Evolutionary conservation across 768 basidiomycete genomes (phyloP).

Genomic region (Leccinum subtestaceum): DNA sequence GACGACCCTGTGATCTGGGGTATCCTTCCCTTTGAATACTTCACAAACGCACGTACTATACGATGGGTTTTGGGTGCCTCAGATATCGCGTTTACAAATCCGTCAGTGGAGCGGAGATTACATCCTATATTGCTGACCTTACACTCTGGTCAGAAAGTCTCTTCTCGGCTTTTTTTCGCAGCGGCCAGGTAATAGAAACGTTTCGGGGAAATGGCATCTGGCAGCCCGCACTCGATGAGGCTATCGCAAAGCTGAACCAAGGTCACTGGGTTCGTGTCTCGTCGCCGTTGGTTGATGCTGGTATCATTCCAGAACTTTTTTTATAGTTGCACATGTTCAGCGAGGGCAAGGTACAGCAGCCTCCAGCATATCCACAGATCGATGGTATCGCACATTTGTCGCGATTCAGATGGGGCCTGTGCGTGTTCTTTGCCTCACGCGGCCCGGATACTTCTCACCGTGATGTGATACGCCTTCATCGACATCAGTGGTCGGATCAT

Average conservation of each 20-base stretch:
- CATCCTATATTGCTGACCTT: slow-evolving; percentile 15
- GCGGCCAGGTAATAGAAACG: slow-evolving; percentile 91
- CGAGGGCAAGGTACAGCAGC: slow-evolving; percentile 86
- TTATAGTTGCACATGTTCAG: slow-evolving; percentile 85
- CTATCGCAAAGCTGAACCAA: slow-evolving; percentile 73
- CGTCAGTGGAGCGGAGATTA: slow-evolving; percentile 46
- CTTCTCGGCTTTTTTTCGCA: slow-evolving; percentile 80
- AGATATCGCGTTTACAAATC: slow-evolving; percentile 93
- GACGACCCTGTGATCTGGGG: slow-evolving; percentile 92
- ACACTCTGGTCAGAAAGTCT: slow-evolving; percentile 49
- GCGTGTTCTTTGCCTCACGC: slow-evolving; percentile 35
- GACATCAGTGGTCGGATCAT: slow-evolving; percentile 72
- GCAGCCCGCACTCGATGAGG: slow-evolving; percentile 82
- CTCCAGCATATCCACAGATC: slow-evolving; percentile 43
- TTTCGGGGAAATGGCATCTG: slow-evolving; percentile 87
- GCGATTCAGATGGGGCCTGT: slow-evolving; percentile 97
- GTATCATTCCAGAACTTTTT: not conserved
- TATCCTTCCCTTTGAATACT: slow-evolving; percentile 63
- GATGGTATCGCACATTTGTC: slow-evolving; percentile 51
- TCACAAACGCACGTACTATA: slow-evolving; percentile 55
- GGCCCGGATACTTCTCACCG: not conserved
- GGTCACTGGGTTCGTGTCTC: slow-evolving; percentile 76
- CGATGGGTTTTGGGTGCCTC: slow-evolving; percentile 92
- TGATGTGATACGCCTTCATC: not conserved
- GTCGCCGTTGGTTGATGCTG: not conserved